A percentile compares a stretch with the other conserved stretches of the same genome.
Conservation (phyloP, 192 early-diverging fungal genomes). For the Radiomyces spectabilis region DNA sequence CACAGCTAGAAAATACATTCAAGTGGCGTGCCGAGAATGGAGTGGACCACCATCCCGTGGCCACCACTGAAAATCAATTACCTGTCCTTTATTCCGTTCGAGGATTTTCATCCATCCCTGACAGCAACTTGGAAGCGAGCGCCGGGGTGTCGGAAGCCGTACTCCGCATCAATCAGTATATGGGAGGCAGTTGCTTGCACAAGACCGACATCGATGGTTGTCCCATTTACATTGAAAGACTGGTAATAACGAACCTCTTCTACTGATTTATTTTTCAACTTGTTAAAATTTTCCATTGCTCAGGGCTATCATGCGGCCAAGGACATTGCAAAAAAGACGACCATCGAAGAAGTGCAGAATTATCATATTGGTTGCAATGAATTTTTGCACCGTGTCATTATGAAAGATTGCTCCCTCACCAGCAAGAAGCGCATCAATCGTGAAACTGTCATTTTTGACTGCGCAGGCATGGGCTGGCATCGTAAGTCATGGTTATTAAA, state of each 20-base stretch:
- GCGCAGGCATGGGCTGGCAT: constrained; percentile 76
- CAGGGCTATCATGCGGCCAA: constrained; percentile 62
- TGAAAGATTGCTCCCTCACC: constrained; percentile 72
- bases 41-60: constrained; percentile 53
- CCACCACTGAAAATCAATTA: constrained; percentile 42
- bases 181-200: constrained; percentile 74
- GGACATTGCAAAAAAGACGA: constrained; percentile 49
- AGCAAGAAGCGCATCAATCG: constrained; percentile 64
- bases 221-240: constrained; percentile 87
- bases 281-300: too few relatives aligned
- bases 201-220: constrained; percentile 86
- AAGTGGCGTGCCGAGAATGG: constrained; percentile 53
- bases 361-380: constrained; percentile 68
- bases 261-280: constrained; percentile 8
- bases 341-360: constrained; percentile 52
- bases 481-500: constrained; percentile 34
- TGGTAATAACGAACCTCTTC: constrained; percentile 41
- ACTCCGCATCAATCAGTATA: constrained; percentile 50
- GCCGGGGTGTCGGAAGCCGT: constrained; percentile 56
- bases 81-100: constrained; percentile 61
- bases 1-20: constrained; percentile 50
- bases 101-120: constrained; percentile 54
- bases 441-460: constrained; percentile 86
- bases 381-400: constrained; percentile 58
- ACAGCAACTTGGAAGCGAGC: constrained; percentile 52